Conservation (phyloP, 805 yeast genomes). For the Pichia exigua region DNA sequence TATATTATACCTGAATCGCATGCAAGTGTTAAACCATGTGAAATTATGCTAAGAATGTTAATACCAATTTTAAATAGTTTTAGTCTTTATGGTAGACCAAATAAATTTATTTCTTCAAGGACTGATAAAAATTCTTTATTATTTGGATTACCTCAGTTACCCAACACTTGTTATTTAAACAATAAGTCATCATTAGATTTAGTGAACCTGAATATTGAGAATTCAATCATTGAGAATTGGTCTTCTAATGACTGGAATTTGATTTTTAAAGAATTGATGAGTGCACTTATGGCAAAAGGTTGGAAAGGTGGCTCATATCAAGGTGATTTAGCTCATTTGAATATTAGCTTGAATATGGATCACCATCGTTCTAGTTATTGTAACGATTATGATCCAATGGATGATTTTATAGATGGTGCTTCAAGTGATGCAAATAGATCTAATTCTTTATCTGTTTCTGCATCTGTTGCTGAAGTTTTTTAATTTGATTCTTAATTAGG, state of each 20-base stretch:
- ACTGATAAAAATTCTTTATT: constrained; percentile 46
- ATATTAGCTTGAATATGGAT: constrained; percentile 24
- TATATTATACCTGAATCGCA: constrained; percentile 58
- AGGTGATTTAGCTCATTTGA: constrained; percentile 26
- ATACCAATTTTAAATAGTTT: constrained; percentile 67
- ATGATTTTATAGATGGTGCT: constrained; percentile 21
- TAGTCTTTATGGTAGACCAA: constrained; percentile 68
- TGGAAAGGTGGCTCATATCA: constrained; percentile 30
- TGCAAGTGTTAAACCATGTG: constrained; percentile 63
- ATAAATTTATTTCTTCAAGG: constrained; percentile 51
- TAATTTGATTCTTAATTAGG: too few species aligned
- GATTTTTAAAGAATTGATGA: constrained; percentile 31
- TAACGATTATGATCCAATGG: constrained; percentile 24
- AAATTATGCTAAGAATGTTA: constrained; percentile 62
- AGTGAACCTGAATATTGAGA: constrained; percentile 25
- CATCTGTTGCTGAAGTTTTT: not conserved
- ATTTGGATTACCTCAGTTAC: constrained; percentile 69
- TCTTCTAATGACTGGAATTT: constrained; percentile 27
- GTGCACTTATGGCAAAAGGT: constrained; percentile 27
- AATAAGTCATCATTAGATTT: constrained; percentile 25
- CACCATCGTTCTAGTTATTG: constrained; percentile 14
- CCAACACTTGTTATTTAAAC: constrained; percentile 52
- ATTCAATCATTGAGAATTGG: constrained; percentile 29
- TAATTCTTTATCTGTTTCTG: not conserved
- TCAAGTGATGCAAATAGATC: constrained; percentile 4